phyloP scores from a whole-genome alignment of 306 rosid genomes.

The Dicorynia guianensis region DNA sequence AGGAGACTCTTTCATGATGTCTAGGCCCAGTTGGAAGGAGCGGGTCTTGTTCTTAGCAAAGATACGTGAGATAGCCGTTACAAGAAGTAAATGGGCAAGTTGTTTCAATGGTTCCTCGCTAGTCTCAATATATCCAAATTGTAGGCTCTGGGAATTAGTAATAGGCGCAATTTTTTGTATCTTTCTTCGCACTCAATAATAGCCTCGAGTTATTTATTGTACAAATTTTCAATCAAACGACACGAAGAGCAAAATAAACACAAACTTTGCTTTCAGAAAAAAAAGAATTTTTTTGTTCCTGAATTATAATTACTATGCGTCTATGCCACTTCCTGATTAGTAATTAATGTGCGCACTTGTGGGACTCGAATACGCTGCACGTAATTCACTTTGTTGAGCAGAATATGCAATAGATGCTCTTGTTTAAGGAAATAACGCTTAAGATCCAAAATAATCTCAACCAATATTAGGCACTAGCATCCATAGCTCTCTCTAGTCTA shows the following conservation, averaged over 20 bases:
- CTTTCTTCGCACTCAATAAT: constrained; percentile 2
- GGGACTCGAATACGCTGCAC: too few relatives aligned
- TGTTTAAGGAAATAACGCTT: too few relatives aligned
- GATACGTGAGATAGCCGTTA: neutral
- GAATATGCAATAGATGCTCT: too few relatives aligned
- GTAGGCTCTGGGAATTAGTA: constrained; percentile 10
- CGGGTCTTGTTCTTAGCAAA: neutral
- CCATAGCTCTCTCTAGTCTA: constrained; percentile 50
- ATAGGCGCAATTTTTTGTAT: constrained; percentile 20
- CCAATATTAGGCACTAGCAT: constrained; percentile 26
- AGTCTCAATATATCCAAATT: constrained; percentile 6
- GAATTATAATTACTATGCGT: too few relatives aligned
- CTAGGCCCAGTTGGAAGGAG: constrained; percentile 39
- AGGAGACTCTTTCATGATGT: constrained; percentile 97
- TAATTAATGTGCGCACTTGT: too few relatives aligned
- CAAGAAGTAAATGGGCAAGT: neutral
- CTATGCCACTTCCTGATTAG: too few relatives aligned
- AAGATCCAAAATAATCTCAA: too few relatives aligned
- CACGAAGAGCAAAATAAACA: too few relatives aligned
- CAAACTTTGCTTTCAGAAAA: too few relatives aligned
- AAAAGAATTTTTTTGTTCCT: too few relatives aligned
- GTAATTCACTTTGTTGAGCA: too few relatives aligned
- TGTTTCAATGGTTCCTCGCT: neutral
- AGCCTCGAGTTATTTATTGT: neutral
- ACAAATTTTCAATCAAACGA: neutral